A percentile compares a stretch with the other conserved stretches of the same genome.
Conservation (phyloP, 495 filamentous ascomycete genomes). For the Aspergillus haitiensis region DNA sequence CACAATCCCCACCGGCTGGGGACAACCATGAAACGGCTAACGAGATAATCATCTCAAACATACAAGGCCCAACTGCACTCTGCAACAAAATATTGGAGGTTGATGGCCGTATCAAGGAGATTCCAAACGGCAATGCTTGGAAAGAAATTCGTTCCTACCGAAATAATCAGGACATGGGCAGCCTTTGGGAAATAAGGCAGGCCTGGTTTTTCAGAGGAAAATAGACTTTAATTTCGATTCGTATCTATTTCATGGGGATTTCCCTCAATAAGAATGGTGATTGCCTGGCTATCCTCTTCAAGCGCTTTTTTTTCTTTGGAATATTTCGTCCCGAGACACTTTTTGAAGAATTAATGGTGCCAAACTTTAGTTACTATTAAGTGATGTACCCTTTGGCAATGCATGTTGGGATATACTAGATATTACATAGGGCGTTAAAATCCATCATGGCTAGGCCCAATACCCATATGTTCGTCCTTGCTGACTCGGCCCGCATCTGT, state of each 20-base stretch:
- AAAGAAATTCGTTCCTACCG: constrained; percentile 51
- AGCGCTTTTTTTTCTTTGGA: constrained; percentile 1
- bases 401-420: neutral
- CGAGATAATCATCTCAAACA: constrained; percentile 36
- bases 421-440: constrained; percentile 14
- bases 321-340: neutral
- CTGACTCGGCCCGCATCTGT: constrained; percentile 28
- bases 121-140: constrained; percentile 50
- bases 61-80: constrained; percentile 34
- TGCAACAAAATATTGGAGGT: constrained; percentile 42
- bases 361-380: no score
- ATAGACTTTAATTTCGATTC: neutral
- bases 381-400: neutral
- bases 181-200: constrained; percentile 54
- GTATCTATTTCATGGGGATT: neutral
- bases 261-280: neutral
- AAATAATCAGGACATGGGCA: constrained; percentile 58
- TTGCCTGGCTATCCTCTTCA: no score
- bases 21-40: constrained; percentile 12
- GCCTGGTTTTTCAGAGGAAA: constrained; percentile 39
- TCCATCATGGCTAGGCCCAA: constrained; percentile 18
- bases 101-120: constrained; percentile 39
- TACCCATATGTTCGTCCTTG: constrained; percentile 27
- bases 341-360: no score
- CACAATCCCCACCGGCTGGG: neutral